These are phyloP conservation scores for Linnemannia schmuckeri DNA, from an alignment of 192 early-diverging fungal genomes.

Conservation along the genomic window DNA sequence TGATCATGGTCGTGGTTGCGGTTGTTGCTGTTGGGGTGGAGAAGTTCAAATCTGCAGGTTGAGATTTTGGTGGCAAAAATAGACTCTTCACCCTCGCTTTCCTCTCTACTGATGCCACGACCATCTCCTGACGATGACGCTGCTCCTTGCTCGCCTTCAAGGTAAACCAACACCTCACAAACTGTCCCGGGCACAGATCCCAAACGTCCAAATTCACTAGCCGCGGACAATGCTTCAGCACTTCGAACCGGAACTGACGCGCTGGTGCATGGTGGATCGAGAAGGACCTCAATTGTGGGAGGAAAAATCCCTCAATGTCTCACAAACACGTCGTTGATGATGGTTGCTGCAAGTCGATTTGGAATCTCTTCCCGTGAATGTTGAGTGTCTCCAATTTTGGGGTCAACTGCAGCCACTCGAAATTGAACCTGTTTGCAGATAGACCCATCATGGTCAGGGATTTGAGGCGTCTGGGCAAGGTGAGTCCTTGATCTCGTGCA, in stretches of 20 bases:
- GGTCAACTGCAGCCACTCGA: slow-evolving; percentile 8
- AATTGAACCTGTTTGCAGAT: slow-evolving; percentile 16
- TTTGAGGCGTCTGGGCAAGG: slow-evolving; percentile 3
- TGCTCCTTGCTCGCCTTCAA: background rate
- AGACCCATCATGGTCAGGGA: slow-evolving; percentile 1
- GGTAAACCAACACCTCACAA: background rate
- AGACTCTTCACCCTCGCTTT: background rate
- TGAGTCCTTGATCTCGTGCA: slow-evolving; percentile 7
- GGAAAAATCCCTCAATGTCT: background rate
- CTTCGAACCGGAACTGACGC: slow-evolving; percentile 9
- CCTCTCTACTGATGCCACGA: background rate
- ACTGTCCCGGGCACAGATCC: background rate
- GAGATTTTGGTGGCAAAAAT: slow-evolving; percentile 1
- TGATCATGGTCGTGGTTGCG: background rate
- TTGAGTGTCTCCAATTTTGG: slow-evolving; percentile 9
- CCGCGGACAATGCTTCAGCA: background rate
- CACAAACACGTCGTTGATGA: background rate
- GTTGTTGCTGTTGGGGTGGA: background rate
- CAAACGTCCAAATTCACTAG: slow-evolving; percentile 11
- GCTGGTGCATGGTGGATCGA: slow-evolving; percentile 17
- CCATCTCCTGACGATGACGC: background rate
- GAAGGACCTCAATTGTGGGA: background rate
- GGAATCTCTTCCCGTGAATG: slow-evolving; percentile 6
- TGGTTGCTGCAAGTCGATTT: background rate
- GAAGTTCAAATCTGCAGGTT: background rate